Conservation (phyloP, 2,329 filamentous ascomycete species). For the Ascocoryne sarcoides region DNA sequence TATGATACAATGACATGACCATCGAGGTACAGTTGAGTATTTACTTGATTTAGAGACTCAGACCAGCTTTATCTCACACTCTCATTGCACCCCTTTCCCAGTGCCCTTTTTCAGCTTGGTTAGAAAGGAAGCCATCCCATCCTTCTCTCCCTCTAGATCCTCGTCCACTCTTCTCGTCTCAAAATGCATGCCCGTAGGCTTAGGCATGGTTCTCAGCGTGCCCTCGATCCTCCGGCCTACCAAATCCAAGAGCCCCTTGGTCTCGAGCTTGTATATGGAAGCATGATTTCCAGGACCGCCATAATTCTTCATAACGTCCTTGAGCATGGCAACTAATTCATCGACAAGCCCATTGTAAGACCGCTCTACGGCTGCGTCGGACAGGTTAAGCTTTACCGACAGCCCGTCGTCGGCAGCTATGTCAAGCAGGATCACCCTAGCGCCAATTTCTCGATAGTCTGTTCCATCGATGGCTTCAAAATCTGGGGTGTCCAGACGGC, state of each 20-base stretch:
- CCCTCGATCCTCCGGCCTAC: slow-evolving; percentile 66
- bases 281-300: slow-evolving; percentile 61
- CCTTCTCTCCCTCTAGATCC: slow-evolving; percentile 25
- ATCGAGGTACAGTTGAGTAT: too few species aligned
- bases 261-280: slow-evolving; percentile 64
- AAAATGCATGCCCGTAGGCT: slow-evolving; percentile 51
- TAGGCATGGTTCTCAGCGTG: slow-evolving; percentile 56
- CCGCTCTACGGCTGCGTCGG: slow-evolving; percentile 31
- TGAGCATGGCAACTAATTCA: slow-evolving; percentile 50
- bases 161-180: slow-evolving; percentile 28
- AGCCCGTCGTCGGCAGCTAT: slow-evolving; percentile 61
- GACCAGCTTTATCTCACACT: too few species aligned
- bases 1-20: slow-evolving; percentile 25
- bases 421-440: slow-evolving; percentile 61
- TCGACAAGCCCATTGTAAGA: slow-evolving; percentile 67
- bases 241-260: slow-evolving; percentile 67
- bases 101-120: slow-evolving; percentile 6
- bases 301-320: slow-evolving; percentile 52
- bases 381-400: slow-evolving; percentile 24
- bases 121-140: slow-evolving; percentile 22
- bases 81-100: not conserved
- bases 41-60: too few species aligned
- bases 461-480: slow-evolving; percentile 48
- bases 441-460: slow-evolving; percentile 60
- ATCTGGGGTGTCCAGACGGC: slow-evolving; percentile 38